phyloP scores from a whole-genome alignment of 2,329 filamentous ascomycete genomes.

The Trichoderma koningiopsis region DNA sequence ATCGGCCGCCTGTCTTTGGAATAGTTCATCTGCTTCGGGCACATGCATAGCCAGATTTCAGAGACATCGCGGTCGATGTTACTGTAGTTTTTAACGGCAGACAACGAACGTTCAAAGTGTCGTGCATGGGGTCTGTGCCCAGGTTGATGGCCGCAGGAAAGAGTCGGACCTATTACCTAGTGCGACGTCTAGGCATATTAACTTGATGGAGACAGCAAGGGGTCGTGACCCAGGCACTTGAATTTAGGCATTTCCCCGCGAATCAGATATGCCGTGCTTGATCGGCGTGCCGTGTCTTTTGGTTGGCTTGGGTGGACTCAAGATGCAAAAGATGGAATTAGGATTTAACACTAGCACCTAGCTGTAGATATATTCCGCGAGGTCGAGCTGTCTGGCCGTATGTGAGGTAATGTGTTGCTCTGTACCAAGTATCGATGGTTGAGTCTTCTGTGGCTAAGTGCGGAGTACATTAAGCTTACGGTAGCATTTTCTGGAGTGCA shows the following conservation, averaged over 20 bases:
- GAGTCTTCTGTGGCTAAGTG: background rate
- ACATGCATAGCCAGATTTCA: slow-evolving; percentile 2
- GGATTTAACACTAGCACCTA: slow-evolving; percentile 1
- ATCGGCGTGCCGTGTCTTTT: background rate
- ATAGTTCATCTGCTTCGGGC: background rate
- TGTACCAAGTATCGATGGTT: background rate
- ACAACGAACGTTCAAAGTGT: background rate
- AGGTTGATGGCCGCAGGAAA: slow-evolving; percentile 8
- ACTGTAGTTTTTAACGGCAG: background rate
- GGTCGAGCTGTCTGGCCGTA: no score
- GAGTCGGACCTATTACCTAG: slow-evolving; percentile 25
- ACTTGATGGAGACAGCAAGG: slow-evolving; percentile 12
- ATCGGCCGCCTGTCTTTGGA: slow-evolving; percentile 14
- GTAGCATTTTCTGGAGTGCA: slow-evolving; percentile 22
- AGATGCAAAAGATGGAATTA: background rate
- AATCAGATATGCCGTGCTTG: slow-evolving; percentile 19
- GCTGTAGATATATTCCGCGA: background rate
- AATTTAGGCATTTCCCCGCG: slow-evolving; percentile 16
- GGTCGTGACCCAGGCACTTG: background rate
- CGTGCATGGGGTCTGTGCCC: background rate
- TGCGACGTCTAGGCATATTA: slow-evolving; percentile 23
- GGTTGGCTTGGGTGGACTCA: background rate
- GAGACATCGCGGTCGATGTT: background rate
- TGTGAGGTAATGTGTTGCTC: background rate
- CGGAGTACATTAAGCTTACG: slow-evolving; percentile 15